phyloP scores from a whole-genome alignment of 2,329 filamentous ascomycete species.

The Fusarium clavum region DNA sequence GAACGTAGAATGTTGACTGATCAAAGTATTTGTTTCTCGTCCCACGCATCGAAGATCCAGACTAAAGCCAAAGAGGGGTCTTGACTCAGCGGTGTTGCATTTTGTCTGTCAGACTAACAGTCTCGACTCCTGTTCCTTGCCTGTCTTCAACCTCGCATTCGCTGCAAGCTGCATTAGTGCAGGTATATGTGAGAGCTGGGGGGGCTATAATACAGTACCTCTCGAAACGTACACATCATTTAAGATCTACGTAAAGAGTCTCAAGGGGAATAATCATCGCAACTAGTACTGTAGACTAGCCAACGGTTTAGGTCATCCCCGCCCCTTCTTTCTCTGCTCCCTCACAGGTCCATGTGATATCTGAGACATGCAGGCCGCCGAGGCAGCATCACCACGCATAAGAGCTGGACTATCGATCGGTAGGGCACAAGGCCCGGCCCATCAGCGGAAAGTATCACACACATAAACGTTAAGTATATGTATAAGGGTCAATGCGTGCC shows the following conservation, averaged over 20 bases:
- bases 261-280: constrained; percentile 28
- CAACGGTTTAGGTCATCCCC: constrained; percentile 25
- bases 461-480: constrained; percentile 26
- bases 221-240: constrained; percentile 35
- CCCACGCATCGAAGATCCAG: constrained; percentile 24
- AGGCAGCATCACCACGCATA: constrained; percentile 25
- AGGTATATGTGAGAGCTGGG: constrained; percentile 14
- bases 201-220: constrained; percentile 10
- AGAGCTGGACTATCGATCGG: constrained; percentile 27
- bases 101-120: constrained; percentile 2
- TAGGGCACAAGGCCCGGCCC: constrained; percentile 36
- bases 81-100: constrained; percentile 10
- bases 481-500: constrained; percentile 32
- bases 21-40: constrained; percentile 25
- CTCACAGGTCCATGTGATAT: constrained; percentile 43
- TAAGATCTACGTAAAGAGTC: constrained; percentile 35
- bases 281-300: constrained; percentile 15
- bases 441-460: constrained; percentile 29
- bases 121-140: constrained; percentile 24
- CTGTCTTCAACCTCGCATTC: constrained; percentile 24
- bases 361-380: constrained; percentile 42
- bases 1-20: constrained; percentile 35
- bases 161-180: constrained; percentile 23
- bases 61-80: constrained; percentile 14
- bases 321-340: constrained; percentile 11